Evolutionary conservation across 2,329 filamentous ascomycete genomes (phyloP).

Genomic region (Colletotrichum sp.): DNA sequence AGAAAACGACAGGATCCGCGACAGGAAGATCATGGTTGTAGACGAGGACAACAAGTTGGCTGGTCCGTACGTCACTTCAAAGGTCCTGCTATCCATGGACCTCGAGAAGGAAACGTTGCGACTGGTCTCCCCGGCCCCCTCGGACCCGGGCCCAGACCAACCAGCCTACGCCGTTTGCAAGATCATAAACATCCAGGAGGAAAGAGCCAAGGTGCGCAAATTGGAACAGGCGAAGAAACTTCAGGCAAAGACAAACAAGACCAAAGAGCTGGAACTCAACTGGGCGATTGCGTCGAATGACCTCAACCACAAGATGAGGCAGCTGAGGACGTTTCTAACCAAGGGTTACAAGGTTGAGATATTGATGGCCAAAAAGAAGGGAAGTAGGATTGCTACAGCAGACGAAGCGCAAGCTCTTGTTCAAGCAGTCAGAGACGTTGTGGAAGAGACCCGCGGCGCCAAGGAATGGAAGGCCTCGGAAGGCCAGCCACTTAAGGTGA

Average conservation of each 20-base stretch:
- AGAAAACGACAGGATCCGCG: conserved; percentile 49
- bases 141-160: conserved; percentile 25
- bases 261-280: conserved; percentile 86
- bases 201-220: conserved; percentile 48
- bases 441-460: conserved; percentile 36
- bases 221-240: conserved; percentile 49
- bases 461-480: conserved; percentile 50
- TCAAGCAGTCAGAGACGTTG: conserved; percentile 36
- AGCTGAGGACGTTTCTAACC: conserved; percentile 70
- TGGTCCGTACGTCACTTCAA: conserved; percentile 40
- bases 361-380: conserved; percentile 69
- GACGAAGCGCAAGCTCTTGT: conserved; percentile 69
- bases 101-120: conserved; percentile 41
- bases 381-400: conserved; percentile 59
- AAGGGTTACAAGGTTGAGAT: conserved; percentile 82
- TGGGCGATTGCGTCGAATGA: conserved; percentile 86
- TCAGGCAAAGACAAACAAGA: conserved; percentile 41
- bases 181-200: conserved; percentile 64
- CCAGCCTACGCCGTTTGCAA: conserved; percentile 68
- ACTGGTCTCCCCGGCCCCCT: conserved; percentile 32
- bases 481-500: conserved; percentile 48
- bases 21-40: conserved; percentile 46
- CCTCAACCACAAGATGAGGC: conserved; percentile 72
- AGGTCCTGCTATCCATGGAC: conserved; percentile 47
- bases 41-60: conserved; percentile 41